phyloP scores from a whole-genome alignment of 805 yeast species.

The Saccharomycopsis capsularis region DNA sequence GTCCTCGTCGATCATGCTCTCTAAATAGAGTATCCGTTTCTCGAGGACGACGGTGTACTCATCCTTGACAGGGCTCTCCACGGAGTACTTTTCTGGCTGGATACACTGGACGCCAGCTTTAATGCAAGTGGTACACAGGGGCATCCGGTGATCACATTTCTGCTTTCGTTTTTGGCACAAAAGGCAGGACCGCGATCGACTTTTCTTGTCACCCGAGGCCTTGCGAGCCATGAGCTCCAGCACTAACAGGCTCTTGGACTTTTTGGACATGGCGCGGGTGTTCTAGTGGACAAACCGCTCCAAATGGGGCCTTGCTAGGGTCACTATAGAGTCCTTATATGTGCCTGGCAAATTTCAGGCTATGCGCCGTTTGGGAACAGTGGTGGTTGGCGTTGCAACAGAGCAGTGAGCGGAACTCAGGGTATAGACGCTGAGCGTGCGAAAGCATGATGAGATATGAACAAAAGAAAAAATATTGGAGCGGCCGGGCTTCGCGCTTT shows the following conservation, averaged over 20 bases:
- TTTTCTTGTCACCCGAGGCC: slow-evolving; percentile 37
- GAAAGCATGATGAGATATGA: no score
- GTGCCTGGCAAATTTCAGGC: no score
- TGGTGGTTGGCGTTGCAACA: no score
- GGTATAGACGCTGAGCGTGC: no score
- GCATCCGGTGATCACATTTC: slow-evolving; percentile 58
- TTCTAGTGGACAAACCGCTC: no score
- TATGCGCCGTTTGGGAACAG: no score
- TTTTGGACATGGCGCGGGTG: slow-evolving; percentile 14
- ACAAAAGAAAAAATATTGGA: no score
- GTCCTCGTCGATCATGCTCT: slow-evolving; percentile 36
- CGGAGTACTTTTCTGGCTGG: slow-evolving; percentile 55
- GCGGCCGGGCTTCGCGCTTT: no score
- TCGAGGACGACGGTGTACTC: slow-evolving; percentile 54
- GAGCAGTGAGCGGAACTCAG: no score
- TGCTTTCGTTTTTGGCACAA: slow-evolving; percentile 53
- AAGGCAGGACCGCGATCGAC: slow-evolving; percentile 50
- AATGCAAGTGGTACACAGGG: slow-evolving; percentile 59
- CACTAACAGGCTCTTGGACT: slow-evolving; percentile 10
- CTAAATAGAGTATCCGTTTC: slow-evolving; percentile 45
- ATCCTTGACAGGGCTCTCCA: slow-evolving; percentile 40
- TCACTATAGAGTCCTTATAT: no score
- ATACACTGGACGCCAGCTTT: slow-evolving; percentile 56
- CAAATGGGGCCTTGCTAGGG: no score
- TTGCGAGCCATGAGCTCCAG: slow-evolving; percentile 25